phyloP scores from a whole-genome alignment of 164 flowering plant genomes.

The Nymphaea colorata region DNA sequence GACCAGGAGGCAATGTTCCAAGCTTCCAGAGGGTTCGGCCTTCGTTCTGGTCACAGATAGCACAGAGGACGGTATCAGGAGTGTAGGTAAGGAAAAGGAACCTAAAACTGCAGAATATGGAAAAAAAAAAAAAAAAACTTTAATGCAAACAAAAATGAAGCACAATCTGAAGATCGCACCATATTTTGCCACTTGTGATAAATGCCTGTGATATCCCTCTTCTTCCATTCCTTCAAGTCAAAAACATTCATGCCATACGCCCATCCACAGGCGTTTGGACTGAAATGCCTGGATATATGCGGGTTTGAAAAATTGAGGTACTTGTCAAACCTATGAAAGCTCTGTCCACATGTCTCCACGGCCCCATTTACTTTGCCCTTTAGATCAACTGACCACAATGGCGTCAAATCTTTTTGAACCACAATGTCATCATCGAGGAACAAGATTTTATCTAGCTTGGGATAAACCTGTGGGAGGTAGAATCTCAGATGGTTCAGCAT shows the following conservation, averaged over 20 bases:
- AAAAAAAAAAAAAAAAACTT: not conserved
- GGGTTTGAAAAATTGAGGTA: slow-evolving; percentile 94
- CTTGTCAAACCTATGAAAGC: slow-evolving; percentile 96
- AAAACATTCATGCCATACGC: slow-evolving; percentile 98
- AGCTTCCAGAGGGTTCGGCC: slow-evolving; percentile 93
- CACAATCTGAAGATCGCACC: slow-evolving; percentile 27
- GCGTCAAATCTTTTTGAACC: slow-evolving; percentile 91
- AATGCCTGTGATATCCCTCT: slow-evolving; percentile 93
- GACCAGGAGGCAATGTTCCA: slow-evolving; percentile 93
- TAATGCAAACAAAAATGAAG: not conserved
- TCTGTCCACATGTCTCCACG: slow-evolving; percentile 96
- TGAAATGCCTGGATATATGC: slow-evolving; percentile 69
- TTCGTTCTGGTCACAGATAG: slow-evolving; percentile 47
- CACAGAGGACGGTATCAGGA: slow-evolving; percentile 2
- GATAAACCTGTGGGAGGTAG: slow-evolving; percentile 95
- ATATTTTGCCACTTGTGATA: slow-evolving; percentile 98
- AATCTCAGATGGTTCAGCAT: slow-evolving; percentile 97
- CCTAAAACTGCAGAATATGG: not conserved
- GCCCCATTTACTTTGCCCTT: slow-evolving; percentile 97
- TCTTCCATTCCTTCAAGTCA: slow-evolving; percentile 91
- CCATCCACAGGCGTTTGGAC: slow-evolving; percentile 99
- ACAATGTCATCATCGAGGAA: slow-evolving; percentile 99
- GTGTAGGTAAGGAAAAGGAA: not conserved
- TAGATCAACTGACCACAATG: slow-evolving; percentile 83
- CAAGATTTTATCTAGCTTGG: slow-evolving; percentile 84